Conservation (phyloP, 306 rosid genomes). For the Malus domestica region ASM211411v1 NC_041805.1:22561501-22562000, state of each 20-base stretch:
- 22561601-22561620: background rate
- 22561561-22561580: constrained; percentile 11
- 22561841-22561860: constrained; percentile 26
- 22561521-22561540: constrained; percentile 16
- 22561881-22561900: constrained; percentile 12
- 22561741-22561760: background rate
- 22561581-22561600: constrained; percentile 24
- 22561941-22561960: constrained; percentile 42
- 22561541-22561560: constrained; percentile 9
- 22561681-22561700: background rate
- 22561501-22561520: constrained; percentile 24
- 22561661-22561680: background rate
- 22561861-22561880: constrained; percentile 5
- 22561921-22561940: constrained; percentile 37
- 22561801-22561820: background rate
- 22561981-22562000: constrained; percentile 6
- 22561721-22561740: too few relatives aligned
- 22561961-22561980: constrained; percentile 42
- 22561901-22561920: constrained; percentile 16
- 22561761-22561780: background rate
- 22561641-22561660: background rate
- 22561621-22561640: constrained; percentile 1
- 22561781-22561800: background rate
- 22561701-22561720: background rate
- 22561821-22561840: background rate